phyloP scores from a whole-genome alignment of 495 filamentous ascomycete species.

The Xylaria flabelliformis region DNA sequence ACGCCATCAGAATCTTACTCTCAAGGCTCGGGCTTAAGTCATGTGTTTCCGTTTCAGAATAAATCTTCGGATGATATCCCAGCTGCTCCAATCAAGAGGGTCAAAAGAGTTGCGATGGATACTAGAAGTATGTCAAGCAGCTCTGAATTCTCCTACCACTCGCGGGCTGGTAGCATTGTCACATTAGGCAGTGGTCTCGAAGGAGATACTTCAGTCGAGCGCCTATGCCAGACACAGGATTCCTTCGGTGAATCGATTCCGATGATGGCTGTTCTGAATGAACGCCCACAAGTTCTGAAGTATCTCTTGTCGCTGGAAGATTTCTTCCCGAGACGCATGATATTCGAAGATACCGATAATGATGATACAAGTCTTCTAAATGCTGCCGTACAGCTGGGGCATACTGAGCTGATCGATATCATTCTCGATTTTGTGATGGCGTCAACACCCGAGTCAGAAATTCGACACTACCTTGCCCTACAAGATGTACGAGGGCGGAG shows the following conservation, averaged over 20 bases:
- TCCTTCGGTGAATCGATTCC: constrained; percentile 81
- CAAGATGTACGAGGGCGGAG: constrained; percentile 88
- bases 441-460: constrained; percentile 47
- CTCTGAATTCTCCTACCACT: constrained; percentile 78
- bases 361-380: constrained; percentile 90
- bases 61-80: constrained; percentile 47
- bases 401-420: constrained; percentile 73
- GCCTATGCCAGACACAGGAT: constrained; percentile 80
- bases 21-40: constrained; percentile 72
- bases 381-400: constrained; percentile 90
- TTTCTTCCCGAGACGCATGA: constrained; percentile 69
- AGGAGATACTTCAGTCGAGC: constrained; percentile 84
- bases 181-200: constrained; percentile 76
- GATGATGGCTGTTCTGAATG: constrained; percentile 95
- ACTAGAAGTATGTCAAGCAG: constrained; percentile 85
- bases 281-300: constrained; percentile 68
- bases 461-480: constrained; percentile 70
- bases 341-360: constrained; percentile 84
- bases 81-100: constrained; percentile 56
- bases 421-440: constrained; percentile 67
- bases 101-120: constrained; percentile 87
- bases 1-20: constrained; percentile 53
- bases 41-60: constrained; percentile 89
- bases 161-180: constrained; percentile 75
- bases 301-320: constrained; percentile 80